These are phyloP conservation scores for Ganoderma resinaceum DNA, from an alignment of 1,284 basidiomycete genomes.

Conservation along the genomic window DNA sequence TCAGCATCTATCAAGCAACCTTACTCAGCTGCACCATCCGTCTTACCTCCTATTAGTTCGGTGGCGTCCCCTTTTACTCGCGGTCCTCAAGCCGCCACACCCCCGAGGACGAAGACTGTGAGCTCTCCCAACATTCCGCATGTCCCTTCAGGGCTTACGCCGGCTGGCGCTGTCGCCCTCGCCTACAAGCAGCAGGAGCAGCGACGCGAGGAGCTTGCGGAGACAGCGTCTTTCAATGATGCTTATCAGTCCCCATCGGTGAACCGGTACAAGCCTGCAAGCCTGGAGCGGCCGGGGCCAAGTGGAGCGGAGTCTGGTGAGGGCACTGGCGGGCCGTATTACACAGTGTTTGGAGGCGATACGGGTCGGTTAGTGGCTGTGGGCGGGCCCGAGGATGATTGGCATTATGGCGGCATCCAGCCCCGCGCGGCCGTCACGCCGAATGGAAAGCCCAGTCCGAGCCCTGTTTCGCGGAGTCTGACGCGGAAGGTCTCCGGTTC, in stretches of 20 bases:
- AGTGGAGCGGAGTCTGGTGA: slow-evolving; percentile 31
- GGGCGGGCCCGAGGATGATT: slow-evolving; percentile 49
- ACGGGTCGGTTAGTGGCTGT: slow-evolving; percentile 53
- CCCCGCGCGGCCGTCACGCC: slow-evolving; percentile 15
- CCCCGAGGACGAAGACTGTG: slow-evolving; percentile 20
- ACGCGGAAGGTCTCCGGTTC: slow-evolving; percentile 57
- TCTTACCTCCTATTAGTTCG: neutral
- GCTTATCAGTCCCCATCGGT: slow-evolving; percentile 15
- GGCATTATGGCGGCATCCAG: slow-evolving; percentile 29
- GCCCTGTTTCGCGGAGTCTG: slow-evolving; percentile 39
- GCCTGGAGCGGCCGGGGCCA: neutral
- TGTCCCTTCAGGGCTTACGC: slow-evolving; percentile 50
- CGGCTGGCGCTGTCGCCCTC: slow-evolving; percentile 61
- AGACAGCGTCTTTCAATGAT: slow-evolving; percentile 36
- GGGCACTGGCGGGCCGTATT: slow-evolving; percentile 48
- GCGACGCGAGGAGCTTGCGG: slow-evolving; percentile 40
- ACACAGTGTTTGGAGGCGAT: slow-evolving; percentile 58
- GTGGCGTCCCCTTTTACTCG: slow-evolving; percentile 10
- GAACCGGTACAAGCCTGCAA: neutral
- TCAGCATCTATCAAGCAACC: slow-evolving; percentile 12
- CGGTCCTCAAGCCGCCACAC: slow-evolving; percentile 13
- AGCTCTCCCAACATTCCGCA: slow-evolving; percentile 11
- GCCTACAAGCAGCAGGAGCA: slow-evolving; percentile 64
- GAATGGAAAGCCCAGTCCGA: slow-evolving; percentile 6
- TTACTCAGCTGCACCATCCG: slow-evolving; percentile 1